Base-by-base conservation (phyloP, 1,284 basidiomycete genomes). In the Sporisorium exsertum region DNA sequence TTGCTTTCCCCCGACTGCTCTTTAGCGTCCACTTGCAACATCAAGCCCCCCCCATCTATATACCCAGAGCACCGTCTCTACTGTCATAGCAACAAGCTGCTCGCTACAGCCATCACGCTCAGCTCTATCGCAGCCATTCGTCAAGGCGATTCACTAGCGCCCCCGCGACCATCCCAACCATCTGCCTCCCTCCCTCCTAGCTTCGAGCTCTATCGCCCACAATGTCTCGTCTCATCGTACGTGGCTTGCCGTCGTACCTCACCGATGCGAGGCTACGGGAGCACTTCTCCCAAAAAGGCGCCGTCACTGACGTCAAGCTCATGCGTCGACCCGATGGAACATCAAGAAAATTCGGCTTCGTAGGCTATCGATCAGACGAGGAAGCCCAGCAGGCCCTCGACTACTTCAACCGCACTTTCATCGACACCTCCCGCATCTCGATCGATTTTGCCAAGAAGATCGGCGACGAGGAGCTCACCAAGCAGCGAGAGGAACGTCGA, bases 141-240 rank as follows among this genome's bases (percentile, higher is more conserved):
- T 52, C 49, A 33, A 49, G 16, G 20, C 22, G 35, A 33, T 26
- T 29, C 27, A 26, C 29, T n/a, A n/a, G n/a, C n/a, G n/a, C n/a
- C n/a, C n/a, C n/a, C n/a, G n/a, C n/a, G n/a, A n/a, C n/a, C n/a
- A n/a, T n/a, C 15, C 26, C 6, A 51, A 27, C 32, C 3, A 29
- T 24, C 27, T 40, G 37, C 20, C 22, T 7, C 15, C 20, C 37
- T 29, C 20, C 46, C 22, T n/a, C n/a, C n/a, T n/a, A n/a, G n/a
- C 20, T 32, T 42, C 46, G 35, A n/a, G n/a, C n/a, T 33, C 47
- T 12, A 6, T 40, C 49, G 15, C 27, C 24, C 52, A 65, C 5
- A 56, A 83, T 81, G 93, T 96, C 95, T 16, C 92, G 96, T 52
- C 90, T 99, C 50, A 93, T 99, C 62, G 88, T 97, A 53, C 94